A percentile compares a stretch with the other conserved stretches of the same genome.
Conservation (phyloP, 257 asterid species). For the Buddleja alternifolia region DNA sequence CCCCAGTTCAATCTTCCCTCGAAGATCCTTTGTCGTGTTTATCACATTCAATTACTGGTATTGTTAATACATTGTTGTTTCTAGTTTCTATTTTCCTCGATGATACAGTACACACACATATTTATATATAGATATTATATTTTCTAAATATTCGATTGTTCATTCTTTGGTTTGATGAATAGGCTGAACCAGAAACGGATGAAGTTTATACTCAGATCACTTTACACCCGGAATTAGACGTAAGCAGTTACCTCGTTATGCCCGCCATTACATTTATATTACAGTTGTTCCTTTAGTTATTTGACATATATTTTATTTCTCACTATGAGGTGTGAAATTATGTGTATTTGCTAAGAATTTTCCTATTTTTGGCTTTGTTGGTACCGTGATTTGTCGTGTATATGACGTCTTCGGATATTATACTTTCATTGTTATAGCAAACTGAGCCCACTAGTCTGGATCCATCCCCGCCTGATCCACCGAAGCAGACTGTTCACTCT, state of each 20-base stretch:
- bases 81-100: not conserved
- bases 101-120: too few relatives aligned
- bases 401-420: not conserved
- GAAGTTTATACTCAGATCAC: conserved; percentile 90
- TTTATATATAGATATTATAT: too few relatives aligned
- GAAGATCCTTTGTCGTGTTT: conserved; percentile 76
- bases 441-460: conserved; percentile 59
- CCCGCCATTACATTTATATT: not conserved
- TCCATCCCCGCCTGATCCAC: conserved; percentile 57
- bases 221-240: conserved; percentile 70
- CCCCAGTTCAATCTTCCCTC: conserved; percentile 76
- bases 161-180: not conserved
- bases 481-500: conserved; percentile 51
- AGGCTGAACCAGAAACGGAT: conserved; percentile 85
- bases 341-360: not conserved
- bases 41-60: conserved; percentile 61
- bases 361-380: not conserved
- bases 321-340: not conserved
- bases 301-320: not conserved
- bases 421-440: conserved; percentile 53
- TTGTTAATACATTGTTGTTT: conserved; percentile 20
- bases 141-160: not conserved
- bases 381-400: not conserved
- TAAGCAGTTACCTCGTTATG: conserved; percentile 35
- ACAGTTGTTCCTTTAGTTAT: not conserved